Evolutionary conservation across 2,329 filamentous ascomycete species (phyloP).

Genomic region (Penicillium italicum): DNA sequence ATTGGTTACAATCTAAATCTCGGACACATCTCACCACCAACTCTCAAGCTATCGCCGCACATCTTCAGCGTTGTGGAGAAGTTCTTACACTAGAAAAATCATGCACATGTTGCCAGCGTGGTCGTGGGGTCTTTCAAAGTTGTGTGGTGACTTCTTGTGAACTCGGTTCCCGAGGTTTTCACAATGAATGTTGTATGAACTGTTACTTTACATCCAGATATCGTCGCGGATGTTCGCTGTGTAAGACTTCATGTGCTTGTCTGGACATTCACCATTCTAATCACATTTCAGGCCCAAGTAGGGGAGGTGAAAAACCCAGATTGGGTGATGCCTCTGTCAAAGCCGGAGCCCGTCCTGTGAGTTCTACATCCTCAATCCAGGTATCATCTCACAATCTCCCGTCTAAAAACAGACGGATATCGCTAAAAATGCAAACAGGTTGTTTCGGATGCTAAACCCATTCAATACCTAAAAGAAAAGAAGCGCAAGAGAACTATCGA

Average conservation of each 20-base stretch:
- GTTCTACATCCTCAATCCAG: too few species aligned
- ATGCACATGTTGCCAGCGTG: too few species aligned
- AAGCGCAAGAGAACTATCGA: background rate
- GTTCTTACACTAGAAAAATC: background rate
- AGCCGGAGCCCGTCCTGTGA: too few species aligned
- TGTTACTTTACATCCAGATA: background rate
- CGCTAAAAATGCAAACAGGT: background rate
- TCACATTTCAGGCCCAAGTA: too few species aligned
- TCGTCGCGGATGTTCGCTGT: background rate
- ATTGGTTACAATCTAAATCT: background rate
- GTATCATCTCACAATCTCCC: too few species aligned
- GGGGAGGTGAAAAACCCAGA: too few species aligned
- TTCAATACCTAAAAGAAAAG: background rate
- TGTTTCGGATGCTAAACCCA: background rate
- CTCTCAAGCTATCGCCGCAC: background rate
- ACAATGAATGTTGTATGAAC: background rate
- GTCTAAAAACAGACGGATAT: too few species aligned
- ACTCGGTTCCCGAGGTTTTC: accelerated
- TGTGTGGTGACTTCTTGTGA: background rate
- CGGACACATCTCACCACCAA: accelerated
- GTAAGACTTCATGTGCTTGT: background rate
- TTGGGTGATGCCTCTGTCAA: too few species aligned
- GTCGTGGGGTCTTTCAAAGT: background rate
- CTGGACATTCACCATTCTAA: too few species aligned
- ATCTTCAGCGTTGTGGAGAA: background rate